Conservation (phyloP, 2,329 filamentous ascomycete species). For the Trichocomaceae sp. region DNA sequence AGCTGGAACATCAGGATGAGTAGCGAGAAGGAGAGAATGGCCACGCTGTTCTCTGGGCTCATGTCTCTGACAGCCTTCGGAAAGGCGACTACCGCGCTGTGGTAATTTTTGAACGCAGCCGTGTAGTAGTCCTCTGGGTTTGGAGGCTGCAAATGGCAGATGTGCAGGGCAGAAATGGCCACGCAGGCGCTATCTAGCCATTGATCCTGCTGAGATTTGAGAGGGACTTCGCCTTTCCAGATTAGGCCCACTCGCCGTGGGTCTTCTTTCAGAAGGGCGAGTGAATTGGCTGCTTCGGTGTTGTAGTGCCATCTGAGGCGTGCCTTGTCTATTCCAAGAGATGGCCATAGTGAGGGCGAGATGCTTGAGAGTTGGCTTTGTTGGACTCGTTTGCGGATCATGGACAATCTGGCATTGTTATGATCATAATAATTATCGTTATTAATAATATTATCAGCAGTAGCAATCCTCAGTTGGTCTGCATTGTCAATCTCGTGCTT, state of each 20-base stretch:
- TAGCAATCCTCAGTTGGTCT: background rate
- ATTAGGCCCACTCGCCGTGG: conserved; percentile 9
- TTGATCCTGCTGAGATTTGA: conserved; percentile 5
- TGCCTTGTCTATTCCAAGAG: conserved; percentile 7
- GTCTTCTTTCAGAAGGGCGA: conserved; percentile 11
- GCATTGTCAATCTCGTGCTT: background rate
- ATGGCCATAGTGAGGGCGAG: conserved; percentile 8
- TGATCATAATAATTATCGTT: background rate
- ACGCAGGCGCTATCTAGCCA: conserved; percentile 11
- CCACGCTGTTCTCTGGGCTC: conserved; percentile 9
- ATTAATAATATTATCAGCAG: background rate
- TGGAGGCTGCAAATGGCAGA: conserved; percentile 10
- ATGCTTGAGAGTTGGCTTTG: background rate
- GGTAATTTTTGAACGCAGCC: conserved; percentile 12
- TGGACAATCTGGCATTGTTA: background rate
- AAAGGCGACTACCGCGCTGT: conserved; percentile 10
- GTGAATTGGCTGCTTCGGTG: background rate
- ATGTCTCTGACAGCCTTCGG: conserved; percentile 11
- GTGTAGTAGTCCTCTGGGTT: conserved; percentile 12
- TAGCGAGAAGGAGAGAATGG: conserved; percentile 11
- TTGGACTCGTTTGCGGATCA: background rate
- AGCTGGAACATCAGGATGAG: conserved; percentile 13
- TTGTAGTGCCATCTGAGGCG: conserved; percentile 13
- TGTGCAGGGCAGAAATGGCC: conserved; percentile 11
- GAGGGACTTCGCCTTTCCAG: conserved; percentile 11